Conservation (phyloP, 768 basidiomycete genomes). For the Gloeopeniophorella convolvens region DNA sequence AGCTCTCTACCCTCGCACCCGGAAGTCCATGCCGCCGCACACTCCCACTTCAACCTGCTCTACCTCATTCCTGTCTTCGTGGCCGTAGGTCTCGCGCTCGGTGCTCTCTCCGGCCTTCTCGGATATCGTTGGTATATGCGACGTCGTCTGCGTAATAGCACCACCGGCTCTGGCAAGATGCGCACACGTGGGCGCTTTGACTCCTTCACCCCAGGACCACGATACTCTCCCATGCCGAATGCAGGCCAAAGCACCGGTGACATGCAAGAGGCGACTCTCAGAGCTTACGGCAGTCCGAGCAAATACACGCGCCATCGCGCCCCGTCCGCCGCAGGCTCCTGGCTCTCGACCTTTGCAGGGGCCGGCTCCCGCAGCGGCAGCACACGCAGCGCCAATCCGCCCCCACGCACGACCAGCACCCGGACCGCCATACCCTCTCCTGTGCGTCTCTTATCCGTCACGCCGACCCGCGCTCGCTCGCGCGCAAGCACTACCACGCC, state of each 20-base stretch:
- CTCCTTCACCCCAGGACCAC: slow-evolving; percentile 25
- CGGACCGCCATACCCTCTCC: neutral
- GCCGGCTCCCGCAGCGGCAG: slow-evolving; percentile 1
- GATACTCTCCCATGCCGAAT: slow-evolving; percentile 20
- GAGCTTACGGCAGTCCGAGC: slow-evolving; percentile 13
- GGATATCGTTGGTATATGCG: slow-evolving; percentile 18
- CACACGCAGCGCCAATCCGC: neutral
- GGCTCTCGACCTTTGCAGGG: slow-evolving; percentile 2
- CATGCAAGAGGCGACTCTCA: neutral
- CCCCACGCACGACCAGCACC: neutral
- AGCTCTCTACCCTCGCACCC: slow-evolving; percentile 15
- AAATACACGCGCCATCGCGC: slow-evolving; percentile 17
- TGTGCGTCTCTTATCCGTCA: neutral
- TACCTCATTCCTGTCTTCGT: slow-evolving; percentile 29
- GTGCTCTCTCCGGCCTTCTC: slow-evolving; percentile 22
- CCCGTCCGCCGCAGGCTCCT: neutral
- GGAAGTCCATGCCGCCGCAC: neutral
- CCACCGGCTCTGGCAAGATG: neutral
- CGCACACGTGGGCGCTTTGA: neutral
- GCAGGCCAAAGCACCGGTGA: neutral
- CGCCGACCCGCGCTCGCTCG: slow-evolving; percentile 1
- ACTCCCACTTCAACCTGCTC: slow-evolving; percentile 21
- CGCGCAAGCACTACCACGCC: slow-evolving; percentile 3
- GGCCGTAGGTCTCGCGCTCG: slow-evolving; percentile 23
- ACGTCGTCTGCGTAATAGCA: slow-evolving; percentile 1